These are phyloP conservation scores for Cladosporium phlei DNA, from an alignment of 2,329 filamentous ascomycete genomes.

Conservation along the genomic window DNA sequence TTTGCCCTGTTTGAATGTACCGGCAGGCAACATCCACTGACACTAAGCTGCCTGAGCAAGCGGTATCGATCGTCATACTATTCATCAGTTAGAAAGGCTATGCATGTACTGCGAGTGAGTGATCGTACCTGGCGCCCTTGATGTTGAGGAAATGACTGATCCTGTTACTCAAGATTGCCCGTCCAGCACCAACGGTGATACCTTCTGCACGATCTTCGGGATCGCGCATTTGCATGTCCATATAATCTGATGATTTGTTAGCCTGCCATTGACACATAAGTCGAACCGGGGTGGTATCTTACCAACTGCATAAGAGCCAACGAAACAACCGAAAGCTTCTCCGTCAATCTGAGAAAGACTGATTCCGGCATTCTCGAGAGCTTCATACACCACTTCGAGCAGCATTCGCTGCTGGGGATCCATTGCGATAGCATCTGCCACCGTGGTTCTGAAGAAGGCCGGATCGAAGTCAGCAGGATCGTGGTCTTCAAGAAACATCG, in stretches of 20 bases:
- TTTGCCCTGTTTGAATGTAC: background rate
- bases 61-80: background rate
- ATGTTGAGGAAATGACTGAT: background rate
- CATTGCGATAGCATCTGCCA: constrained; percentile 23
- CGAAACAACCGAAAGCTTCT: background rate
- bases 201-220: background rate
- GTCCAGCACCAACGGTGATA: background rate
- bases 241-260: background rate
- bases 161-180: background rate
- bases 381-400: constrained; percentile 20
- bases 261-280: background rate
- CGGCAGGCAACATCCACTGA: background rate
- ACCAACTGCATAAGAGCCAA: background rate
- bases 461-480: constrained; percentile 20
- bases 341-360: background rate
- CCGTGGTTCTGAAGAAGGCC: constrained; percentile 23
- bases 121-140: background rate
- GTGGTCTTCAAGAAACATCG: background rate
- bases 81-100: background rate
- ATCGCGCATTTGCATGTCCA: background rate
- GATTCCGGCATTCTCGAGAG: constrained; percentile 16
- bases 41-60: background rate
- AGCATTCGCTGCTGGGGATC: constrained; percentile 28
- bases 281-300: background rate
- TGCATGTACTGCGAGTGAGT: background rate